Evolutionary conservation across 257 asterid genomes (phyloP), one percentile per base, ranked within the genome.

Genomic region (Petunia axillaris): DNA sequence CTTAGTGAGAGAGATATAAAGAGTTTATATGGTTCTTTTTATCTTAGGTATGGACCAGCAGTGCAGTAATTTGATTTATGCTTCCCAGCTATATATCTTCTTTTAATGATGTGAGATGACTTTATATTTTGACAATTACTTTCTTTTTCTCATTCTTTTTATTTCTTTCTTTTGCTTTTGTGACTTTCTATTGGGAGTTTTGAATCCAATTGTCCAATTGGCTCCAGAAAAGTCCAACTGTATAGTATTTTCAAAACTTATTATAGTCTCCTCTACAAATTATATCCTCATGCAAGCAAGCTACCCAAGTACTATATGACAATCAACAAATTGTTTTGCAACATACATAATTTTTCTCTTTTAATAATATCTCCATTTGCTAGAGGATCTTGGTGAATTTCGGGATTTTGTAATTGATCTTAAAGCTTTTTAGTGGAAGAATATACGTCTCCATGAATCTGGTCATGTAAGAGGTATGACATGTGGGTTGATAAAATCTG

Each of bases 21-120:
- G 60, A 68, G 44, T 40, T 78, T 54, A 68, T 81, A 74, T 63
- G 76, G 55, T 35, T 7, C 44, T 75, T 60, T 71, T 75, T 8
- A 11, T 73, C 64, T 16, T 79, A 64, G 67, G 54, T 65, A 50
- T 48, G 64, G 80, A 58, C 70, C 83, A 53, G 35, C 76, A 65
- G 57, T 66, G 35, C 76, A 65, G 57, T 66, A 78, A 78, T 63
- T 25, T 78, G 52, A 81, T 78, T 6, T 62, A 58, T 86, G 84
- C 82, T 75, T 59, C 87, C 81, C 87, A 86, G 87, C 83, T 86
- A 78, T 40, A 54, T 81, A 76, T 57, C 75, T 71, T 62, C 74
- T 68, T 73, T 79, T 86, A 75, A 25, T 65, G 83, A 81, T 78
- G 82, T 73, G 83, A 84, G 77, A 73, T 62, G 76, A 37, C 53